phyloP scores from a whole-genome alignment of 805 yeast genomes.

The Kodamaea fukazawae region DNA sequence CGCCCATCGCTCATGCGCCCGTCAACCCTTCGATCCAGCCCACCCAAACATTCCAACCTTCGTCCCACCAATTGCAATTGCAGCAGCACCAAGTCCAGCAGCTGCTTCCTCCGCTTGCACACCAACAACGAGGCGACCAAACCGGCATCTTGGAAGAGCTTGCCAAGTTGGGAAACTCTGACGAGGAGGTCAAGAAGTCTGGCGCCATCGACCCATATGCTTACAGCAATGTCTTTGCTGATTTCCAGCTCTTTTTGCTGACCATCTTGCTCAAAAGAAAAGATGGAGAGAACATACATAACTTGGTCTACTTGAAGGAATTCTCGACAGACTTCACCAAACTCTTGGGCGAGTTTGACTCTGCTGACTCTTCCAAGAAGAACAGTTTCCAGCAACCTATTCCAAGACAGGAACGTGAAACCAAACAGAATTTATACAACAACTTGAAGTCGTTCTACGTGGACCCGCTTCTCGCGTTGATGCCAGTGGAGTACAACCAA shows the following conservation, averaged over 20 bases:
- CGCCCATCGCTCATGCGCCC: neutral
- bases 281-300: constrained; percentile 11
- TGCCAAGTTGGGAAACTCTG: constrained; percentile 14
- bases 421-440: constrained; percentile 33
- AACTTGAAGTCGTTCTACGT: constrained; percentile 35
- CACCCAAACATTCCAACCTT: neutral
- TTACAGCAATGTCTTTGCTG: constrained; percentile 18
- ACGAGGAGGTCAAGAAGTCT: constrained; percentile 6
- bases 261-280: constrained; percentile 7
- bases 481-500: constrained; percentile 27
- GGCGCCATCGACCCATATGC: constrained; percentile 20
- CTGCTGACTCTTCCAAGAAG: neutral
- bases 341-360: constrained; percentile 20
- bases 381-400: neutral
- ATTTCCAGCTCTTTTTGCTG: constrained; percentile 22
- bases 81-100: neutral
- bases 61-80: neutral
- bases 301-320: constrained; percentile 16
- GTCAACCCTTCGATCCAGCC: neutral
- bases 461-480: constrained; percentile 39
- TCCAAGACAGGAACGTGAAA: constrained; percentile 18
- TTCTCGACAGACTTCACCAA: constrained; percentile 17
- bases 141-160: constrained; percentile 12
- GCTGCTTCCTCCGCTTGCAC: neutral
- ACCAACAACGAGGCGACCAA: neutral